Evolutionary conservation across 140 eudicot genomes (phyloP).

Genomic region (Stevia rebaudiana): DNA sequence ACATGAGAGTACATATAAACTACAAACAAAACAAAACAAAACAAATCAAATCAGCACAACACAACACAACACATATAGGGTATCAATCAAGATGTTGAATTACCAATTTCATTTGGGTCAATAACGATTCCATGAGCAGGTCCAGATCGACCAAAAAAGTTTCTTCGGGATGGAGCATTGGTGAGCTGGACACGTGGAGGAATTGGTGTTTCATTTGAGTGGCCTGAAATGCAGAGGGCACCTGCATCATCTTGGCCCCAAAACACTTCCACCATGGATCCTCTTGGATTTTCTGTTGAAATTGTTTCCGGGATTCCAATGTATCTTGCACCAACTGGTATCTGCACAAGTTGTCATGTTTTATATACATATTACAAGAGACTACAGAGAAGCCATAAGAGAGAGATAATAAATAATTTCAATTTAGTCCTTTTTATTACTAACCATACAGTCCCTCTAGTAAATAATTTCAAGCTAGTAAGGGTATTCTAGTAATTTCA

Average conservation of each 20-base stretch:
- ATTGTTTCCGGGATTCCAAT: slow-evolving; percentile 76
- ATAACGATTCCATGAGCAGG: slow-evolving; percentile 57
- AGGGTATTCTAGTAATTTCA: too few species aligned
- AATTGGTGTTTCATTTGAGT: slow-evolving; percentile 57
- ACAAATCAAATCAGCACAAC: background rate
- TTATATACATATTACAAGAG: background rate
- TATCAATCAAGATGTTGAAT: slow-evolving; percentile 19
- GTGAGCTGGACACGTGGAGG: slow-evolving; percentile 49
- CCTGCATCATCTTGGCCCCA: slow-evolving; percentile 95
- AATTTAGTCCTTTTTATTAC: too few species aligned
- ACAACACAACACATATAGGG: slow-evolving; percentile 2
- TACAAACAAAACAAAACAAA: background rate
- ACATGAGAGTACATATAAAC: background rate
- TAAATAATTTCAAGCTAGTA: too few species aligned
- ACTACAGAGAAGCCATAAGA: too few species aligned
- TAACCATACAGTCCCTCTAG: too few species aligned
- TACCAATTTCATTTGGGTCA: slow-evolving; percentile 46
- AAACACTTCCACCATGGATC: slow-evolving; percentile 78
- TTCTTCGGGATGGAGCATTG: slow-evolving; percentile 34
- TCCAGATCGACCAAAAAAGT: slow-evolving; percentile 32
- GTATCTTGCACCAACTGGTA: slow-evolving; percentile 85
- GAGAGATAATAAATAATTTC: too few species aligned
- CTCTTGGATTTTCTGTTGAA: slow-evolving; percentile 64
- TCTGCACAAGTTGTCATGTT: slow-evolving; percentile 34
- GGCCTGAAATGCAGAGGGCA: slow-evolving; percentile 64